Conservation (phyloP, 2,329 filamentous ascomycete genomes). For the Thielaviopsis punctulata region DNA sequence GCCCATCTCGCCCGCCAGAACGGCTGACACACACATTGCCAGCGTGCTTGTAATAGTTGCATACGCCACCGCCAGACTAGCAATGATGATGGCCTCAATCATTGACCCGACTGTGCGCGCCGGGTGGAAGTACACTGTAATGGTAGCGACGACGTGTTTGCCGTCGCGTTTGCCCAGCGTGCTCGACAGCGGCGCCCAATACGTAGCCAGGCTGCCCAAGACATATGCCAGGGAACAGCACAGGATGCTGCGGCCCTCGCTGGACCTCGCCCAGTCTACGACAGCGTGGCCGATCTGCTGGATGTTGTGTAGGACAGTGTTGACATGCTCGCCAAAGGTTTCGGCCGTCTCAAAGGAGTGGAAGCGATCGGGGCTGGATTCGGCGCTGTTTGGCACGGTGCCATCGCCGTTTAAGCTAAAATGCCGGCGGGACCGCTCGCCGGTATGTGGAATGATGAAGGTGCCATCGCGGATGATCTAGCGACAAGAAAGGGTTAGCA, state of each 20-base stretch:
- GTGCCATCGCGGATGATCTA: slow-evolving; percentile 69
- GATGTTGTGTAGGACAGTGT: slow-evolving; percentile 21
- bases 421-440: slow-evolving; percentile 63
- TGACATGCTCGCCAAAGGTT: slow-evolving; percentile 21
- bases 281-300: slow-evolving; percentile 23
- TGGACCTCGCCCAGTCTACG: slow-evolving; percentile 48
- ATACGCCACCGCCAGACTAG: slow-evolving; percentile 62
- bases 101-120: slow-evolving; percentile 75
- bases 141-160: slow-evolving; percentile 84
- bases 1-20: slow-evolving; percentile 52
- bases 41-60: slow-evolving; percentile 50
- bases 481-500: neutral
- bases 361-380: slow-evolving; percentile 19
- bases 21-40: slow-evolving; percentile 76
- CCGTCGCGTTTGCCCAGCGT: slow-evolving; percentile 72
- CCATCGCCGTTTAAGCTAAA: slow-evolving; percentile 45
- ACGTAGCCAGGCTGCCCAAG: slow-evolving; percentile 71
- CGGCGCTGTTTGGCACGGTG: slow-evolving; percentile 16
- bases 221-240: slow-evolving; percentile 88
- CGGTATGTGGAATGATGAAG: slow-evolving; percentile 72
- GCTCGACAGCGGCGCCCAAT: slow-evolving; percentile 53
- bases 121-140: slow-evolving; percentile 91
- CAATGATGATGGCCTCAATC: slow-evolving; percentile 67
- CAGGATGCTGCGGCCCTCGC: slow-evolving; percentile 61
- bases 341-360: slow-evolving; percentile 21